Conservation (phyloP, 1,284 basidiomycete genomes). For the Pseudozyma tsukubaensis region DNA sequence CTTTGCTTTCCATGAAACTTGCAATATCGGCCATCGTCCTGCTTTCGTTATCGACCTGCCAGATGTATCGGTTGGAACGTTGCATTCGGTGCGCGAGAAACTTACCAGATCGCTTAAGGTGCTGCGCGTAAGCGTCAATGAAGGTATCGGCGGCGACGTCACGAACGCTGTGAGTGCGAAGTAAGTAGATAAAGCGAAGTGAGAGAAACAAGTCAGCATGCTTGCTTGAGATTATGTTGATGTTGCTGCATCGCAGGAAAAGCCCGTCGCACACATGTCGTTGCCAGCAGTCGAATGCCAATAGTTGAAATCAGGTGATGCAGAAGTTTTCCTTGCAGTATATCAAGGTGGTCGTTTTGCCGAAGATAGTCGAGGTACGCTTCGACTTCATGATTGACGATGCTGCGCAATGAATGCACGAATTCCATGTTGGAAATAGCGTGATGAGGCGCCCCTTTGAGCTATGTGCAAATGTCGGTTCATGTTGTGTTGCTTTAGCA, state of each 20-base stretch:
- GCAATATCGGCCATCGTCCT: neutral
- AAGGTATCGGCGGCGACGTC: slow-evolving; percentile 80
- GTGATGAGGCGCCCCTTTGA: too few species aligned
- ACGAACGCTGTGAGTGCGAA: slow-evolving; percentile 62
- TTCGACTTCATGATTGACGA: too few species aligned
- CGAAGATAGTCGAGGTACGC: too few species aligned
- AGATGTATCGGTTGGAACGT: neutral
- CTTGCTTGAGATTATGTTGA: neutral
- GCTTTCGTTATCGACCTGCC: slow-evolving; percentile 6
- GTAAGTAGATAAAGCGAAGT: slow-evolving; percentile 7
- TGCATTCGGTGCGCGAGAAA: slow-evolving; percentile 2
- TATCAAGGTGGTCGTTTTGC: neutral
- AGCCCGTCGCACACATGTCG: slow-evolving; percentile 9
- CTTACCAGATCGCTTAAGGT: slow-evolving; percentile 87
- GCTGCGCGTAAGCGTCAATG: slow-evolving; percentile 89
- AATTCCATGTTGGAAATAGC: too few species aligned
- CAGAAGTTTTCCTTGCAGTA: neutral
- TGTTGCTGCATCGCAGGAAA: slow-evolving; percentile 5
- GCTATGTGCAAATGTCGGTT: too few species aligned
- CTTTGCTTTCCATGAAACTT: neutral
- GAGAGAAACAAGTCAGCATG: slow-evolving; percentile 21
- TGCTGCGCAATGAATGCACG: too few species aligned
- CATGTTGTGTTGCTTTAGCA: too few species aligned
- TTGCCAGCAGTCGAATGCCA: neutral
- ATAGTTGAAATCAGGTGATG: neutral